Conservation (phyloP, 2,329 filamentous ascomycete genomes). For the Ceratocystis cacaofunesta region DNA sequence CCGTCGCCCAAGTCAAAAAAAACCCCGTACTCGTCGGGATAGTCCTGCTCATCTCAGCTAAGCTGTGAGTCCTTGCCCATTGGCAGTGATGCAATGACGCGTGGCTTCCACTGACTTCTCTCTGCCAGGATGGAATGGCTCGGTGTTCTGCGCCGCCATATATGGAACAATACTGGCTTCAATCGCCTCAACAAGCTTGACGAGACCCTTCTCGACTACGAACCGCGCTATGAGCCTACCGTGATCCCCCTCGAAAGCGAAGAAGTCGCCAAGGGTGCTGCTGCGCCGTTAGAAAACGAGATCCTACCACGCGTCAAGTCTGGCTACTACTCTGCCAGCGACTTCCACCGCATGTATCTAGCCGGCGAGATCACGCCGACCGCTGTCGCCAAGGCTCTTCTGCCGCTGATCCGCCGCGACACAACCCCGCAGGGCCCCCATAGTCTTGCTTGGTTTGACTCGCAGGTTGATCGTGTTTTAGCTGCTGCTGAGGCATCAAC, state of each 20-base stretch:
- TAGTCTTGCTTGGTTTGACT: conserved; percentile 32
- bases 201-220: conserved; percentile 35
- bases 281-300: neutral
- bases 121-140: conserved; percentile 37
- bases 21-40: conserved; percentile 46
- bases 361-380: conserved; percentile 32
- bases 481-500: conserved; percentile 32
- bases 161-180: conserved; percentile 54
- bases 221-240: conserved; percentile 33
- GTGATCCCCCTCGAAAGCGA: conserved; percentile 30
- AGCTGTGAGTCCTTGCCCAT: conserved; percentile 30
- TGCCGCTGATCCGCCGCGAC: conserved; percentile 32
- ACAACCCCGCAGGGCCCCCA: conserved; percentile 27
- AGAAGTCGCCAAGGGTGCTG: conserved; percentile 6
- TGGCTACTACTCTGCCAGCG: conserved; percentile 27
- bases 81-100: neutral
- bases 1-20: neutral
- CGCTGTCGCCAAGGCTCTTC: conserved; percentile 31
- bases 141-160: conserved; percentile 36
- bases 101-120: neutral
- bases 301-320: conserved; percentile 10
- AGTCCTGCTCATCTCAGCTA: conserved; percentile 37
- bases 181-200: conserved; percentile 38
- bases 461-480: conserved; percentile 28
- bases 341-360: conserved; percentile 32